phyloP scores from a whole-genome alignment of 1,284 basidiomycete genomes.

The Sparassis latifolia region DNA sequence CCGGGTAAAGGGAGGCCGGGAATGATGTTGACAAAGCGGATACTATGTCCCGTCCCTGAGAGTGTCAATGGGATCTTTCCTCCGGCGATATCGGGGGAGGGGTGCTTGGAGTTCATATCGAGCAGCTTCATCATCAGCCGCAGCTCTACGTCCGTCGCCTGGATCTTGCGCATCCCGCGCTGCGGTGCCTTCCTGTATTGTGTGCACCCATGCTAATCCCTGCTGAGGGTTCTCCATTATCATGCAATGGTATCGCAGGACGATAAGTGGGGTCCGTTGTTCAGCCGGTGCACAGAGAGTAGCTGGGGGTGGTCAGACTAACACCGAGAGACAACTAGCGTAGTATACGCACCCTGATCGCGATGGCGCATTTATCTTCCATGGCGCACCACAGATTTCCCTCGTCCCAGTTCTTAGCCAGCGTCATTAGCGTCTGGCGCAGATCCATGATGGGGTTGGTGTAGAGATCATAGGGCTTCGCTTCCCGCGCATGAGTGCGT shows the following conservation, averaged over 20 bases:
- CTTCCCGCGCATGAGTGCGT: not conserved
- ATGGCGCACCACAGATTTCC: conserved; percentile 15
- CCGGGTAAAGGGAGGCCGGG: conserved; percentile 13
- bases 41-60: conserved; percentile 36
- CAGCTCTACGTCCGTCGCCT: conserved; percentile 27
- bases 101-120: conserved; percentile 27
- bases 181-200: conserved; percentile 3
- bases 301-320: conserved; percentile 15
- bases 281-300: conserved; percentile 20
- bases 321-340: not conserved
- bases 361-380: too few relatives aligned
- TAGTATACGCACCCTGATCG: conserved; percentile 22
- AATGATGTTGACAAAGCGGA: conserved; percentile 18
- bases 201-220: conserved; percentile 10
- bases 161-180: conserved; percentile 5
- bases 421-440: conserved; percentile 26
- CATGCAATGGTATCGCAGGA: conserved; percentile 22
- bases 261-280: conserved; percentile 25
- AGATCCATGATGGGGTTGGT: conserved; percentile 31
- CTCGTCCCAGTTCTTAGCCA: conserved; percentile 24
- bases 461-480: conserved; percentile 6
- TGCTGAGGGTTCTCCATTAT: conserved; percentile 12
- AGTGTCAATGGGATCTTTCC: conserved; percentile 16
- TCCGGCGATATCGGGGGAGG: conserved; percentile 21
- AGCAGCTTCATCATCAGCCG: conserved; percentile 28